Evolutionary conservation across 345 rosid genomes (phyloP), one percentile per base, ranked within the genome.

Genomic region (Lepidium didymum): DNA sequence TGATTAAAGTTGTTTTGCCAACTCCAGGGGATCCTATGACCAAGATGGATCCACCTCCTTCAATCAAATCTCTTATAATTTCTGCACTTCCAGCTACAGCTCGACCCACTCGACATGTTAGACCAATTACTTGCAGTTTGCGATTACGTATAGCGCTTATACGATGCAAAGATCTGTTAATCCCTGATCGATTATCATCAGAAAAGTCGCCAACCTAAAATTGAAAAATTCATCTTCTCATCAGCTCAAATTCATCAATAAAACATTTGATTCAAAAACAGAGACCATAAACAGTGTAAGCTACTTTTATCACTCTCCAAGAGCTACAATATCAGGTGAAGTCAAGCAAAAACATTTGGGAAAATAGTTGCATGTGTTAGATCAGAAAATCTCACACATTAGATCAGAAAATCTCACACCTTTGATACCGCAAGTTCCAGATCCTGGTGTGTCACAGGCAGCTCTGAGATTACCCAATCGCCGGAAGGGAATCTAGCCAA

Each of bases 71-170:
- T 55, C 84, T 78, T 25, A 90, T 79, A 34, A 85, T 82, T 72
- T 86, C 89, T 50, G 97, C 98, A 79, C 97, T 93, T 77, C 98
- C 97, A 52, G 92, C 79, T 46, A 88, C 78, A 34, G 83, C 94
- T 78, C 98, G 84, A 65, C 98, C 98, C 25, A 93, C 96, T 64
- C 97, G 89, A 81, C 98, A 93, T 56, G 96, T 93, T 56, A 93
- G 83, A 75, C 97, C 98, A 72, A 87, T 88, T 37, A 90, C 70
- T 86, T 90, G 94, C 83, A 80, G 46, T 73, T 90, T 88, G 14
- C 97, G 92, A 76, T 90, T 93, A 62, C 96, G 86, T 45, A 93
- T 88, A 27, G 98, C 98, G 75, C 98, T 93, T 67, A 93, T 90
- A 19, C 97, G 97, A 75, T 88, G 98, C 73, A 90, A 81, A 10